phyloP scores from a whole-genome alignment of 2,329 filamentous ascomycete species.

The Periglandula ipomoeae region DNA sequence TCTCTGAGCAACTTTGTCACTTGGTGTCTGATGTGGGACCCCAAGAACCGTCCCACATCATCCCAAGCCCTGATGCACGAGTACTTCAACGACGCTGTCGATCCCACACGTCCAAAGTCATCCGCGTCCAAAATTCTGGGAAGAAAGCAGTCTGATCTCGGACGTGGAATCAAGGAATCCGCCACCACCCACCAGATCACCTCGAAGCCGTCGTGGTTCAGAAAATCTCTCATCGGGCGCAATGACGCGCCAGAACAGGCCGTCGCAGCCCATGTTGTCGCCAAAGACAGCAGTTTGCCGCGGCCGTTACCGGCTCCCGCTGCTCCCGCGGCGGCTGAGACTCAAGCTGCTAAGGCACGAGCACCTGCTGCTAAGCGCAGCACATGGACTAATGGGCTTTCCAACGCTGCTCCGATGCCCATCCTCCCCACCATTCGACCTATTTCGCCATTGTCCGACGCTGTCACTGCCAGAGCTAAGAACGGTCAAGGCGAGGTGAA shows the following conservation, averaged over 20 bases:
- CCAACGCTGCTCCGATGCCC: conserved; percentile 81
- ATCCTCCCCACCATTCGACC: conserved; percentile 92
- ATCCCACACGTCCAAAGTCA: conserved; percentile 86
- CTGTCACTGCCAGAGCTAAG: conserved; percentile 81
- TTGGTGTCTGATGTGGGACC: conserved; percentile 99
- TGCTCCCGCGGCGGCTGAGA: conserved; percentile 27
- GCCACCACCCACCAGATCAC: conserved; percentile 48
- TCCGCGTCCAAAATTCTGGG: conserved; percentile 76
- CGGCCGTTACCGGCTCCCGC: conserved; percentile 36
- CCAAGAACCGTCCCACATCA: conserved; percentile 82
- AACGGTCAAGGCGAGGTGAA: conserved; percentile 46
- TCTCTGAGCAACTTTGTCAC: conserved; percentile 89
- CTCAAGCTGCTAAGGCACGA: conserved; percentile 23
- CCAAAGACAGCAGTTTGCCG: conserved; percentile 37
- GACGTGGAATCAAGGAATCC: conserved; percentile 55
- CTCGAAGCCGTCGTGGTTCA: conserved; percentile 92
- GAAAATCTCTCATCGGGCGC: conserved; percentile 82
- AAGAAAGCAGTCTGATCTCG: conserved; percentile 81
- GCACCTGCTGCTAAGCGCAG: conserved; percentile 65
- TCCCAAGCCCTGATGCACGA: conserved; percentile 91
- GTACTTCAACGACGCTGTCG: conserved; percentile 86
- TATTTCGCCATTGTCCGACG: conserved; percentile 91
- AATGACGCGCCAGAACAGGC: conserved; percentile 57
- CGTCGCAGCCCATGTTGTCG: conserved; percentile 34
- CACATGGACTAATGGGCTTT: conserved; percentile 82